phyloP scores from a whole-genome alignment of 768 basidiomycete species.

The Russula sp. region DNA sequence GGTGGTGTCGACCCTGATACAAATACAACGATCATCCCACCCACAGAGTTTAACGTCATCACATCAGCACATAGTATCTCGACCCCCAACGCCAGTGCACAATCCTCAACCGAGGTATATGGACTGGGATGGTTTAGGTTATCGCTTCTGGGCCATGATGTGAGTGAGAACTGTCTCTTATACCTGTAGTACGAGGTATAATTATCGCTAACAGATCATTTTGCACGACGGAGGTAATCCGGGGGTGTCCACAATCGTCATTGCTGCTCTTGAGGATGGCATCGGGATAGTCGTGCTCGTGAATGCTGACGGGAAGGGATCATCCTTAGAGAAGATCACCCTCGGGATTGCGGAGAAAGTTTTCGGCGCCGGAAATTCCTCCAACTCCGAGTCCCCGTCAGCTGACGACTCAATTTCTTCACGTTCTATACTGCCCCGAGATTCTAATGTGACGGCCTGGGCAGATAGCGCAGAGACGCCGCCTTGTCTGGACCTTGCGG shows the following conservation, averaged over 20 bases:
- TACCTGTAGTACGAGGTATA: background rate
- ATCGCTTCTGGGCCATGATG: slow-evolving; percentile 44
- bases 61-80: slow-evolving; percentile 38
- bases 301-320: slow-evolving; percentile 29
- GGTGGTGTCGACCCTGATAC: slow-evolving; percentile 36
- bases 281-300: slow-evolving; percentile 37
- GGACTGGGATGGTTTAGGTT: slow-evolving; percentile 45
- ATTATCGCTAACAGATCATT: slow-evolving; percentile 35
- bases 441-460: background rate
- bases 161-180: slow-evolving; percentile 27
- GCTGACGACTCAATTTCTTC: background rate
- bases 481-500: slow-evolving; percentile 5
- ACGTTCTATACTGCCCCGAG: background rate
- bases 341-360: background rate
- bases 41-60: slow-evolving; percentile 33
- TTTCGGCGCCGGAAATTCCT: no score
- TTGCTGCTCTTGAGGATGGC: slow-evolving; percentile 39
- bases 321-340: background rate
- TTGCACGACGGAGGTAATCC: slow-evolving; percentile 37
- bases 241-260: slow-evolving; percentile 37
- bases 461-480: background rate
- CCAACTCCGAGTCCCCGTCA: no score
- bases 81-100: slow-evolving; percentile 13
- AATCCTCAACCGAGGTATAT: slow-evolving; percentile 37
- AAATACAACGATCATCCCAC: slow-evolving; percentile 39